Evolutionary conservation across 352 stramenopile genomes (phyloP).

Genomic region (Phytophthora vignae): DNA sequence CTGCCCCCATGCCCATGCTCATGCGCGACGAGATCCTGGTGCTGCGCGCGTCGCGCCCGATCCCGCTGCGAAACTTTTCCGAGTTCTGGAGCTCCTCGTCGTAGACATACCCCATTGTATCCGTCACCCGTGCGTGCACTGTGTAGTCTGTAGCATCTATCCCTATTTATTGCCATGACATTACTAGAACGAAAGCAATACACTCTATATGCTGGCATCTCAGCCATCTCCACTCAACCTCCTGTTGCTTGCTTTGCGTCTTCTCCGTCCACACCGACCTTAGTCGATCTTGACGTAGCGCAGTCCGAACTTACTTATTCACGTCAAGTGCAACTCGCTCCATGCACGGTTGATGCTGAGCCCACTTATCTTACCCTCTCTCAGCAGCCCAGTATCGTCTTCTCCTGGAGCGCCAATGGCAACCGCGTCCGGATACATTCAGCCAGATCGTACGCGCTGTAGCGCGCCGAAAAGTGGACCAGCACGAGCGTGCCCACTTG

Average conservation of each 20-base stretch:
- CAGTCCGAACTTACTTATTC: not conserved
- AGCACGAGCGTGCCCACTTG: conserved; percentile 68
- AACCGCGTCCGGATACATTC: conserved; percentile 45
- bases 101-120: conserved; percentile 19
- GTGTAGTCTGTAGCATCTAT: conserved; percentile 44
- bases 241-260: not conserved
- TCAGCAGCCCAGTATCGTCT: conserved; percentile 51
- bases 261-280: not conserved
- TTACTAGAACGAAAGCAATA: conserved; percentile 38
- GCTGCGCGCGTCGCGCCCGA: conserved; percentile 74
- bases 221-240: conserved; percentile 14
- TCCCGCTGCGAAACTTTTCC: conserved; percentile 80
- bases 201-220: conserved; percentile 26
- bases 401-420: conserved; percentile 47
- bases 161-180: conserved; percentile 52
- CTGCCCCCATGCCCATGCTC: conserved; percentile 65
- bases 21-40: conserved; percentile 83
- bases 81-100: conserved; percentile 74
- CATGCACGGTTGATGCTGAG: not conserved
- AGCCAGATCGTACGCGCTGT: conserved; percentile 45
- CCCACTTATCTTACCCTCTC: not conserved
- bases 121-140: conserved; percentile 19
- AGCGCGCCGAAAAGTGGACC: conserved; percentile 81
- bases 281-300: conserved; percentile 2
- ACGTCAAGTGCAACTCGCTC: not conserved